Evolutionary conservation across 768 basidiomycete genomes (phyloP).

Genomic region (Mycena galericulata): DNA sequence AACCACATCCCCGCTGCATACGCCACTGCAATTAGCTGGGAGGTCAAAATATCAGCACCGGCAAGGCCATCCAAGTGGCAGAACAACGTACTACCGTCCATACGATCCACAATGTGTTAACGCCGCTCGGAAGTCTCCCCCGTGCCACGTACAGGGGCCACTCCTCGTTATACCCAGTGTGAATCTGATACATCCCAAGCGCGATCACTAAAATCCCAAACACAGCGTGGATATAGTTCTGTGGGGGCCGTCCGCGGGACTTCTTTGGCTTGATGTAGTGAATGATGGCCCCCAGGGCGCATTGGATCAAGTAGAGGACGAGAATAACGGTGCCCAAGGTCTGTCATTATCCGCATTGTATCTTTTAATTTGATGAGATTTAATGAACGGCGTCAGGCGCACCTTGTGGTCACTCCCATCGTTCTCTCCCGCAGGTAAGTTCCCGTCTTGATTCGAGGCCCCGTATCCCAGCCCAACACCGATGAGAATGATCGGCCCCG

Average conservation of each 20-base stretch:
- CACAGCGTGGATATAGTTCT: conserved; percentile 68
- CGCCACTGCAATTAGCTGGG: conserved; percentile 54
- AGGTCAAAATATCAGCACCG: conserved; percentile 4
- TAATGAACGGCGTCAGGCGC: neutral
- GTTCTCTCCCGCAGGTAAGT: too few relatives aligned
- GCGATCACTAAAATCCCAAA: conserved; percentile 62
- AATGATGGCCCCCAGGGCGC: conserved; percentile 60
- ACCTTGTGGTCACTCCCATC: conserved; percentile 9
- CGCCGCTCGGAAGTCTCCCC: conserved; percentile 47
- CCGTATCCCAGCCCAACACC: conserved; percentile 4
- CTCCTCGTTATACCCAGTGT: conserved; percentile 58
- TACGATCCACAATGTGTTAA: conserved; percentile 56
- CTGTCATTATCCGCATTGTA: too few relatives aligned
- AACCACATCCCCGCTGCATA: conserved; percentile 57
- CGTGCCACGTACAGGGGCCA: conserved; percentile 58
- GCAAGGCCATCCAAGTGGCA: neutral
- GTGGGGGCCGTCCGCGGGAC: conserved; percentile 53
- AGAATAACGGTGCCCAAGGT: conserved; percentile 62
- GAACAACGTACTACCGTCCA: conserved; percentile 59
- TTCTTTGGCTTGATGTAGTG: conserved; percentile 61
- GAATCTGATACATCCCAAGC: conserved; percentile 62
- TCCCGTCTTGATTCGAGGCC: neutral
- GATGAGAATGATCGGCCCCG: neutral
- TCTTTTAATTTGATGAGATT: conserved; percentile 28
- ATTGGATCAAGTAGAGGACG: conserved; percentile 61